Conservation (phyloP, 2,329 filamentous ascomycete genomes). For the Neoascochyta sp. region DNA sequence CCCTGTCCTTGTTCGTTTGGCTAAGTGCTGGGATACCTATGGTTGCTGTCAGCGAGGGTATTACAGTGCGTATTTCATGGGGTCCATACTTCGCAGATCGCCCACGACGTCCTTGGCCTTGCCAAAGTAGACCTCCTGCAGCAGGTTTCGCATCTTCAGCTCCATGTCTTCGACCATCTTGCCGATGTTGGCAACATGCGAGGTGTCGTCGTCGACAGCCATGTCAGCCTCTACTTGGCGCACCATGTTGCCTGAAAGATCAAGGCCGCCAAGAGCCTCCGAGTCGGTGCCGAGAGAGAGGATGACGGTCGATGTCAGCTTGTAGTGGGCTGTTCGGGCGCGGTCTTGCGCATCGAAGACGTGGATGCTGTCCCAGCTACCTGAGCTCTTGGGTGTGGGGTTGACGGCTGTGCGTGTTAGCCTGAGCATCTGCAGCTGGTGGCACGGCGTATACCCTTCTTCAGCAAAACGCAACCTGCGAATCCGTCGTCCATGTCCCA, state of each 20-base stretch:
- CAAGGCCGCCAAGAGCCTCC: conserved; percentile 73
- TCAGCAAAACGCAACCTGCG: conserved; percentile 89
- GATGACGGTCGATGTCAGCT: conserved; percentile 95
- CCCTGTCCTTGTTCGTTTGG: conserved; percentile 77
- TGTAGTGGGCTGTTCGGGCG: conserved; percentile 90
- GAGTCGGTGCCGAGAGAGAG: conserved; percentile 72
- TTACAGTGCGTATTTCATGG: conserved; percentile 1
- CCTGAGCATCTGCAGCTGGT: not conserved
- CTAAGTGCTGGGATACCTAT: conserved; percentile 70
- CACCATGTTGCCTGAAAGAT: conserved; percentile 96
- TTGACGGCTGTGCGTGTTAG: conserved; percentile 56
- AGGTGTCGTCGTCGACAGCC: conserved; percentile 82
- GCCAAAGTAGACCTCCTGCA: conserved; percentile 99
- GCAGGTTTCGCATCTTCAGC: conserved; percentile 95
- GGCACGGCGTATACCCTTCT: conserved; percentile 66
- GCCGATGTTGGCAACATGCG: conserved; percentile 94
- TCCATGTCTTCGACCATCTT: conserved; percentile 97
- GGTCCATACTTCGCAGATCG: conserved; percentile 75
- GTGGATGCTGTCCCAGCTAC: conserved; percentile 97
- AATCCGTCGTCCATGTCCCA: conserved; percentile 99
- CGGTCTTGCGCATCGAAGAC: conserved; percentile 96
- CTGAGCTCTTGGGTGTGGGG: conserved; percentile 63
- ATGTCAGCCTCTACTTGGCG: conserved; percentile 91
- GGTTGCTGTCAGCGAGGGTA: conserved; percentile 17
- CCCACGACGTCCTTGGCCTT: conserved; percentile 99